Evolutionary conservation across 1,284 basidiomycete genomes (phyloP), one percentile per base, ranked within the genome.

Genomic region (Moesziomyces antarcticus): DNA sequence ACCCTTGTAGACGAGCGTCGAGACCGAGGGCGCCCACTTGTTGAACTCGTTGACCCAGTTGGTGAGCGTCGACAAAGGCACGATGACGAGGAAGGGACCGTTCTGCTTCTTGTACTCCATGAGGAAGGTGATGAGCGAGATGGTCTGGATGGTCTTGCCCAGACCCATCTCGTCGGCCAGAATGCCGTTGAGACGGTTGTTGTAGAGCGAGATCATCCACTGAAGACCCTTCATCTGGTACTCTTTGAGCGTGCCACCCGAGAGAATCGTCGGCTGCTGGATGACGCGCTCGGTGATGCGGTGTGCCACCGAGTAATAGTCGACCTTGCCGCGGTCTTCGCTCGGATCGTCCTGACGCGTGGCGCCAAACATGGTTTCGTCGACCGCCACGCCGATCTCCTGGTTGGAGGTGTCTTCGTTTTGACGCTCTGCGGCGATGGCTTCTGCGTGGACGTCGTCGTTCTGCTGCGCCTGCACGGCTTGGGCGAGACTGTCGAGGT

Each of bases 271-370:
- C 1, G 96, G 94, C 85, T 99, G 97, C 77, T 87, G 88, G 7
- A 89, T 87, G 77, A 99, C 87, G 85, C 89, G 94, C 88, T 99
- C 97, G 78, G 92, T 92, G 80, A 94, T 92, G 72, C 90, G 88
- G 85, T 99, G 97, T 1, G 97, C 95, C 52, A 99, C 93, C 16
- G 93, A 93, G 82, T 98, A 98, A 86, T 99, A 99, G 84, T 99
- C 97, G 56, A 95, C 89, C 87, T 92, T 97, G 78, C 78, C 77
- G 24, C 76, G 72, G 47, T 85, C 86, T 40, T 91, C 90, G 40
- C 86, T 85, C 42, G 91, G 90, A 46, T 91, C 87, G 51, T 87
- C 88, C 42, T 86, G 86, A 50, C 91, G 87, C 79, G 91, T 89
- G 0, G 93, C 94, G 63, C 94, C 94, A 79, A 97, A 97, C 53